phyloP scores from a whole-genome alignment of 805 yeast genomes.

The Metschnikowia drakensbergensis region DNA sequence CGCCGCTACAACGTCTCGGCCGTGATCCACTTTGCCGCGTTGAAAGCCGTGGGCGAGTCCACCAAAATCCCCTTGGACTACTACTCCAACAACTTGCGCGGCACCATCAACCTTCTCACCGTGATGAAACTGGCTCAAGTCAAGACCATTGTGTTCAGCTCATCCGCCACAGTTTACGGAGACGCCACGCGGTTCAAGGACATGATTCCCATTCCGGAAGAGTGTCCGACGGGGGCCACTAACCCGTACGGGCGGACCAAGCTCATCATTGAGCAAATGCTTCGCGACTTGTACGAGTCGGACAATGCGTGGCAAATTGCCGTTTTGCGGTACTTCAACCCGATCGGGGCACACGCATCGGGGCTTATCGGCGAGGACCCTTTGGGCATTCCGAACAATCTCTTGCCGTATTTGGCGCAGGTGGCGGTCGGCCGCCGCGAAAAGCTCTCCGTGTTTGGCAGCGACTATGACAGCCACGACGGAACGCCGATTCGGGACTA shows the following conservation, averaged over 20 bases:
- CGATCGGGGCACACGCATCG: slow-evolving; percentile 83
- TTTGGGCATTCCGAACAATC: slow-evolving; percentile 69
- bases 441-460: slow-evolving; percentile 64
- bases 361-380: slow-evolving; percentile 83
- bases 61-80: slow-evolving; percentile 62
- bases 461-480: slow-evolving; percentile 66
- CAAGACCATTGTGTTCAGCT: slow-evolving; percentile 61
- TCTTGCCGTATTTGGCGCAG: slow-evolving; percentile 72
- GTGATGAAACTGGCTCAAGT: slow-evolving; percentile 48
- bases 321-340: slow-evolving; percentile 73
- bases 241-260: slow-evolving; percentile 79
- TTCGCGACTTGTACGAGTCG: slow-evolving; percentile 50
- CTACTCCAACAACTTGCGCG: slow-evolving; percentile 64
- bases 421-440: slow-evolving; percentile 72
- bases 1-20: slow-evolving; percentile 46
- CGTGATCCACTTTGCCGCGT: slow-evolving; percentile 77
- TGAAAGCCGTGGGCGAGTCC: slow-evolving; percentile 81
- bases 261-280: slow-evolving; percentile 57
- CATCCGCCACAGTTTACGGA: slow-evolving; percentile 82
- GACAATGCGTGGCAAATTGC: slow-evolving; percentile 51
- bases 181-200: slow-evolving; percentile 69
- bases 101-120: slow-evolving; percentile 56
- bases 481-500: slow-evolving; percentile 84
- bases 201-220: slow-evolving; percentile 77
- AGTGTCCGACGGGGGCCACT: slow-evolving; percentile 69